phyloP scores from a whole-genome alignment of 495 filamentous ascomycete species.

The Aspergillus leporis region DNA sequence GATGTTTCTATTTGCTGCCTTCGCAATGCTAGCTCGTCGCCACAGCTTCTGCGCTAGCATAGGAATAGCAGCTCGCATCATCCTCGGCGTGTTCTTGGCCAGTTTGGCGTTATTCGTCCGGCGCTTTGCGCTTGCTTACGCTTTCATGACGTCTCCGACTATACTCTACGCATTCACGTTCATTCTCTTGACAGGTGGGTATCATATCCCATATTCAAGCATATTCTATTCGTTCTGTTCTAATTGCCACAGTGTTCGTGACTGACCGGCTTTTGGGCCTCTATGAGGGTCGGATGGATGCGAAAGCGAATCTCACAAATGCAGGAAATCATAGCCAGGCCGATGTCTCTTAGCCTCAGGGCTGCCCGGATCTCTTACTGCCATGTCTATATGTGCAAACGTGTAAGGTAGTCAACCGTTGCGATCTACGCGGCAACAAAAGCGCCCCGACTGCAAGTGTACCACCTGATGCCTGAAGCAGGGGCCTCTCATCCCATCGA shows the following conservation, averaged over 20 bases:
- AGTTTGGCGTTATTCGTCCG: conserved; percentile 32
- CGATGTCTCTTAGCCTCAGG: conserved; percentile 9
- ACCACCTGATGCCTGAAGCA: not conserved
- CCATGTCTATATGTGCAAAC: not conserved
- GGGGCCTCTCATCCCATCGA: not conserved
- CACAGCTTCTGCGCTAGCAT: conserved; percentile 29
- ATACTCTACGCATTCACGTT: conserved; percentile 46
- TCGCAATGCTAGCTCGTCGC: conserved; percentile 30
- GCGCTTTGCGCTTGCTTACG: conserved; percentile 37
- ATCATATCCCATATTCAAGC: conserved; percentile 10
- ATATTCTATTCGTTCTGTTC: conserved; percentile 4
- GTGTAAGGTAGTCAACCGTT: not conserved
- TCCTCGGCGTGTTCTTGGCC: conserved; percentile 31
- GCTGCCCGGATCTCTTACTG: not conserved
- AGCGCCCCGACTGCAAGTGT: not conserved
- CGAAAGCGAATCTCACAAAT: conserved; percentile 31
- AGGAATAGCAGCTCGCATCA: conserved; percentile 29
- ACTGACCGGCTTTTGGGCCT: conserved; percentile 47
- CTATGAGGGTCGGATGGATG: conserved; percentile 24
- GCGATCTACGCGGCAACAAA: not conserved
- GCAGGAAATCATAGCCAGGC: conserved; percentile 25
- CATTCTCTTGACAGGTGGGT: conserved; percentile 37
- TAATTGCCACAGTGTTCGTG: conserved; percentile 34
- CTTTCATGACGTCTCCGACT: conserved; percentile 43
- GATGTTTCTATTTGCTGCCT: conserved; percentile 38